Evolutionary conservation across 805 yeast species (phyloP), one percentile per base, ranked within the genome.

Genomic region (Jamesozyma lodderae): DNA sequence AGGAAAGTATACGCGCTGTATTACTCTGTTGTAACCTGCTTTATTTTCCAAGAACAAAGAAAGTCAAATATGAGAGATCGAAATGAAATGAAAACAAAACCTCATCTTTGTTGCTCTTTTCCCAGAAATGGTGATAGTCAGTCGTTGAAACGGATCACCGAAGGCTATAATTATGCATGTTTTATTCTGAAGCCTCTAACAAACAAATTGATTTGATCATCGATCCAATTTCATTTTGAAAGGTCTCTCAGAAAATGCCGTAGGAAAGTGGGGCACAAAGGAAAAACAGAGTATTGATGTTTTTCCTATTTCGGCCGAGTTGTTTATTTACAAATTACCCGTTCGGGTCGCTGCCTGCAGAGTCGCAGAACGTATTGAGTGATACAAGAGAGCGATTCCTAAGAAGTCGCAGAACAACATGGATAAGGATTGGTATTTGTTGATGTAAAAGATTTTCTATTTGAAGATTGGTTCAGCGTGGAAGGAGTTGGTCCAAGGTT

Each of bases 51-150:
- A 11, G n/a, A 11, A 25, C n/a, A 13, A 15, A 25, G 10, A 22
- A 15, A 25, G n/a, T 25, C n/a, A 7, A 15, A 31, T 31, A 6
- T 22, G 19, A 31, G 20, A 6, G 9, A 17, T 31, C 13, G 4
- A 19, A 19, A 18, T 21, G 16, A 22, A 22, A 10, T 32, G 30
- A 30, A 33, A 31, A 29, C 32, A 35, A 35, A 18, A 27, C 31
- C 5, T 25, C 10, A 22, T 17, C 15, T 32, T 43, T 47, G 46
- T 47, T 47, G 41, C 45, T 39, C 39, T 47, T 47, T 47, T 45
- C 48, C 51, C 51, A 28, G 36, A 47, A 40, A 33, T 33, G 46
- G 51, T 17, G 37, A 41, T 32, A 6, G 6, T 9, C 3, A 10
- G 11, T 24, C 15, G 14, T 5, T 6, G 6, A n/a, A 13, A 6